Percentiles rank a stretch among this genome's conserved stretches.
phyloP scores from a whole-genome alignment of 495 filamentous ascomycete genomes.

The Cenococcum geophilum region DNA sequence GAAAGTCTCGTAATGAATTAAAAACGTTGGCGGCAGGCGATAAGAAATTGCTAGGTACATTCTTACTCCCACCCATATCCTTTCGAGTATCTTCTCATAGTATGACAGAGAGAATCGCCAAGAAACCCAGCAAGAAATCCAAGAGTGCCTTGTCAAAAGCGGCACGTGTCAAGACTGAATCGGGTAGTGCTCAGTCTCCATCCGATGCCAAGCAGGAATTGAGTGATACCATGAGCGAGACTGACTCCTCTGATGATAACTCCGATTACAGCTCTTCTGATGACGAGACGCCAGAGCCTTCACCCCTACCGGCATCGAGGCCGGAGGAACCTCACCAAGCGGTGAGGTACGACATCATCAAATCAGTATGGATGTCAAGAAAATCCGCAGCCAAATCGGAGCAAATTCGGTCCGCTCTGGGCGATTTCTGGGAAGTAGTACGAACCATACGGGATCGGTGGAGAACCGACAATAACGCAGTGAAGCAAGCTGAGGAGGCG shows the following conservation, averaged over 20 bases:
- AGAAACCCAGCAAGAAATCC: conserved; percentile 24
- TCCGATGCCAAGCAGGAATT: conserved; percentile 34
- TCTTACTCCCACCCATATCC: neutral
- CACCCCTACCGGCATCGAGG: conserved; percentile 47
- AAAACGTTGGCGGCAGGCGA: conserved; percentile 35
- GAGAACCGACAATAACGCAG: conserved; percentile 52
- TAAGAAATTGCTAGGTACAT: conserved; percentile 29
- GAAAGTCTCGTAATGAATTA: conserved; percentile 44
- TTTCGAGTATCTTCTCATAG: neutral
- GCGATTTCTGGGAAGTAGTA: conserved; percentile 57
- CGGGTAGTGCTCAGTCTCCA: neutral
- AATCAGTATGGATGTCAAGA: conserved; percentile 59
- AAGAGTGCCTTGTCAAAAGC: conserved; percentile 3
- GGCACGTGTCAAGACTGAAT: neutral
- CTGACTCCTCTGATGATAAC: conserved; percentile 45
- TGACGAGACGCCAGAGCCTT: conserved; percentile 47
- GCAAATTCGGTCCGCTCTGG: conserved; percentile 48
- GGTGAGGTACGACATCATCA: conserved; percentile 56
- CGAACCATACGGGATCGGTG: conserved; percentile 57
- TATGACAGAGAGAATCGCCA: conserved; percentile 18
- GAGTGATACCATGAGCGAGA: conserved; percentile 31
- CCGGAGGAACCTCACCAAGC: conserved; percentile 51
- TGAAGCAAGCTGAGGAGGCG: conserved; percentile 52
- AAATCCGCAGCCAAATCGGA: conserved; percentile 42
- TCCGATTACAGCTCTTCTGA: conserved; percentile 47